These are phyloP conservation scores for Durusdinium trenchii DNA, from an alignment of 73 alveolate species.

Conservation along the genomic window DNA sequence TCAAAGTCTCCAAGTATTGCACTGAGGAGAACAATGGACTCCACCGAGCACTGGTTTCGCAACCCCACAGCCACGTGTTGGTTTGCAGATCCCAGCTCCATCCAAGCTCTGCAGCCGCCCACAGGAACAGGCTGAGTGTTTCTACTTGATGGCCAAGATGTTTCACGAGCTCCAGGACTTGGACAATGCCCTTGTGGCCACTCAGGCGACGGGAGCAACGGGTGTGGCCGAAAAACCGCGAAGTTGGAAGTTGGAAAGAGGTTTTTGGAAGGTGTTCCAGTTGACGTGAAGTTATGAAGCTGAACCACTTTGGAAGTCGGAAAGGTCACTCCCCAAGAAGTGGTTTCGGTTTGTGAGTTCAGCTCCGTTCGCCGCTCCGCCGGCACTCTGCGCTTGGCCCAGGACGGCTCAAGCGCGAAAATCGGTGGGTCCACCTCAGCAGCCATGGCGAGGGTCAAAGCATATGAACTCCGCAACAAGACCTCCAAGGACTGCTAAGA, in stretches of 20 bases:
- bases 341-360: not conserved
- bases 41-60: no score
- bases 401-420: constrained; percentile 43
- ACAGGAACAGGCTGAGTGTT: constrained; percentile 35
- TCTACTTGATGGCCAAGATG: constrained; percentile 8
- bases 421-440: no score
- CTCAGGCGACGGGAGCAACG: constrained; percentile 27
- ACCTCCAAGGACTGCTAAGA: constrained; percentile 92
- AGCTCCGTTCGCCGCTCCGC: not conserved
- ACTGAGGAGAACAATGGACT: no score
- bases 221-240: not conserved
- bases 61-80: no score
- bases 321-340: not conserved
- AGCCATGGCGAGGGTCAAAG: constrained; percentile 97
- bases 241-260: not conserved
- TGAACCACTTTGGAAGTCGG: not conserved
- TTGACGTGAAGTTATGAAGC: not conserved
- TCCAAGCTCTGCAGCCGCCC: no score
- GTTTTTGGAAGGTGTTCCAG: not conserved
- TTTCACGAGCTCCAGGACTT: constrained; percentile 10
- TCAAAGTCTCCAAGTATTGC: no score
- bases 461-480: constrained; percentile 97
- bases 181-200: constrained; percentile 17
- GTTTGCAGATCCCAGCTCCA: no score
- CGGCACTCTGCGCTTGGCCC: not conserved